phyloP scores from a whole-genome alignment of 2,329 filamentous ascomycete species.

The Huntiella decipiens region DNA sequence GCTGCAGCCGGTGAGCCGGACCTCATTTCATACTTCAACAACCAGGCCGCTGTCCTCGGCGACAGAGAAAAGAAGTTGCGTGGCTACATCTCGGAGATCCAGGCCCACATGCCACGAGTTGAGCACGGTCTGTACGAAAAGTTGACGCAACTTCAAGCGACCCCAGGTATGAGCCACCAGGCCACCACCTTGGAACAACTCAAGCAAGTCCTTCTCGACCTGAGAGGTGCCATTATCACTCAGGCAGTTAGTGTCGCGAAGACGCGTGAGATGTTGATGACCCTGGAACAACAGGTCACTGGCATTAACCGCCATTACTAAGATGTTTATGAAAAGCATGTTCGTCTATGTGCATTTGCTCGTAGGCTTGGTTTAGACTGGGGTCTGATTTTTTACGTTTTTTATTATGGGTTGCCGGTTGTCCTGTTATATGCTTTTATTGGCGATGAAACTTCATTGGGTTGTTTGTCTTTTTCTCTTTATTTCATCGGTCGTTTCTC shows the following conservation, averaged over 20 bases:
- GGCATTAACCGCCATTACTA: slow-evolving; percentile 2
- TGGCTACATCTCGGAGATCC: slow-evolving; percentile 26
- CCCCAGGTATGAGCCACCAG: slow-evolving; percentile 12
- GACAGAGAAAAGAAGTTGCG: slow-evolving; percentile 25
- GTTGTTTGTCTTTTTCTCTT: neutral
- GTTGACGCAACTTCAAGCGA: slow-evolving; percentile 14
- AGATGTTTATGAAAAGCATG: no score
- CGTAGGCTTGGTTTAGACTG: neutral
- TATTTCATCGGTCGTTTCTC: neutral
- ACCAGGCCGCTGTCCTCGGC: slow-evolving; percentile 24
- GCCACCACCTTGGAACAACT: slow-evolving; percentile 18
- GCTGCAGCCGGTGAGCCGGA: slow-evolving; percentile 23
- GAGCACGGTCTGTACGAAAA: slow-evolving; percentile 26
- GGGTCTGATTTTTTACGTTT: neutral
- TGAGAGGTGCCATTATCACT: slow-evolving; percentile 22
- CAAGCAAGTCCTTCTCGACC: slow-evolving; percentile 20
- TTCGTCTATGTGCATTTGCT: no score
- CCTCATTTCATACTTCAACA: slow-evolving; percentile 27
- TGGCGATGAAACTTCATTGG: no score
- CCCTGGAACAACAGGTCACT: slow-evolving; percentile 23
- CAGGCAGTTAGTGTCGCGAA: slow-evolving; percentile 26
- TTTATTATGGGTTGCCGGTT: neutral
- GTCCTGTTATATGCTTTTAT: no score
- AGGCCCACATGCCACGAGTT: slow-evolving; percentile 28
- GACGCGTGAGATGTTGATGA: slow-evolving; percentile 23